Evolutionary conservation across 495 filamentous ascomycete species (phyloP).

Genomic region (Hypoxylon intermedium): DNA sequence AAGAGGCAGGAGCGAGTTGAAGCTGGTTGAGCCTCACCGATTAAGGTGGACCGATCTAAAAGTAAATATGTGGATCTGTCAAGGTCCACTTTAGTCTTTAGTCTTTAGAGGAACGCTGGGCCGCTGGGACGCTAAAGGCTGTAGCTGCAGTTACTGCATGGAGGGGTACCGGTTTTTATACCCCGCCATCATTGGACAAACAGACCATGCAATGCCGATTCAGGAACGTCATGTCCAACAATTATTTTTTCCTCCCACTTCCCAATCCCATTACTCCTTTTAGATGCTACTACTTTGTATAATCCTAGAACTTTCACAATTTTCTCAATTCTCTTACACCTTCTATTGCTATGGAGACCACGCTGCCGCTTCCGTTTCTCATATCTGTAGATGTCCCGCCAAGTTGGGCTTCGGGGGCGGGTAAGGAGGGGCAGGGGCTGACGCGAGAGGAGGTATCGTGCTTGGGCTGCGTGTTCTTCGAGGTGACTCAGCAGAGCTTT

Average conservation of each 20-base stretch:
- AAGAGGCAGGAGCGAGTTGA: too few relatives aligned
- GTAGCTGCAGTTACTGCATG: slow-evolving; percentile 18
- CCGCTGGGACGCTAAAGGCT: background rate
- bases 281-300: background rate
- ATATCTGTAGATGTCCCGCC: slow-evolving; percentile 63
- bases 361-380: slow-evolving; percentile 63
- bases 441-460: slow-evolving; percentile 75
- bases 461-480: slow-evolving; percentile 77
- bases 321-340: slow-evolving; percentile 1
- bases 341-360: slow-evolving; percentile 57
- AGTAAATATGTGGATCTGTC: too few relatives aligned
- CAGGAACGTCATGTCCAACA: slow-evolving; percentile 42
- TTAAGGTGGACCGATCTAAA: too few relatives aligned
- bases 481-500: slow-evolving; percentile 62
- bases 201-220: slow-evolving; percentile 31
- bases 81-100: too few relatives aligned
- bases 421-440: slow-evolving; percentile 58
- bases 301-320: background rate
- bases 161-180: slow-evolving; percentile 29
- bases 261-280: slow-evolving; percentile 24
- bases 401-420: slow-evolving; percentile 55
- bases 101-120: too few relatives aligned
- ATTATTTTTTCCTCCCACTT: slow-evolving; percentile 15
- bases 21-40: too few relatives aligned
- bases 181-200: slow-evolving; percentile 37